phyloP scores from a whole-genome alignment of 2,329 filamentous ascomycete species.

The Epichloe sp. region DNA sequence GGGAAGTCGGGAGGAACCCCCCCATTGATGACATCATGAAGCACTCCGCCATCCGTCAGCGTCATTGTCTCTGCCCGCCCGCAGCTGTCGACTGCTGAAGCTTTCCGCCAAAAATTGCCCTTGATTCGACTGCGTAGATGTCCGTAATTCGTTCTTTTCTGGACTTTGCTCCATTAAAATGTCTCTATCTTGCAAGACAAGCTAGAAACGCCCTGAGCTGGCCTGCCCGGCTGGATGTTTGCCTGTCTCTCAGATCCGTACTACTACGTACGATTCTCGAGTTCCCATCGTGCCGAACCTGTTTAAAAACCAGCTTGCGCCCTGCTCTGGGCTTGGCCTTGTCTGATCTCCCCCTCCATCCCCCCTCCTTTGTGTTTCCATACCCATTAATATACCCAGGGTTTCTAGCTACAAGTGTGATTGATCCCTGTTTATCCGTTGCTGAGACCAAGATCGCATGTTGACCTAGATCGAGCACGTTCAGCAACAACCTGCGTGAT shows the following conservation, averaged over 20 bases:
- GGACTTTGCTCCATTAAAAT: not conserved
- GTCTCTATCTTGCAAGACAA: not conserved
- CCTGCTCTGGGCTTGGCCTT: not conserved
- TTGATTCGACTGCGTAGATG: too few relatives aligned
- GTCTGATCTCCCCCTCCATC: not conserved
- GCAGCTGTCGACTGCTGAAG: not conserved
- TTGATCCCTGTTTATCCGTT: not conserved
- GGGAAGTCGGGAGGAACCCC: too few relatives aligned
- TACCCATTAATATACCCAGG: not conserved
- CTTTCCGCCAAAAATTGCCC: not conserved
- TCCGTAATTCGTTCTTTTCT: not conserved
- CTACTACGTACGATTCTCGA: not conserved
- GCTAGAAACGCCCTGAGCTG: not conserved
- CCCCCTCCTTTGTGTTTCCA: not conserved
- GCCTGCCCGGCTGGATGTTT: not conserved
- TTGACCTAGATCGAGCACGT: not conserved
- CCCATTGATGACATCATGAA: slow-evolving; percentile 22
- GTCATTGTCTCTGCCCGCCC: not conserved
- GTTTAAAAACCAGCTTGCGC: slow-evolving; percentile 4
- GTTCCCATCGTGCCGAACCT: not conserved
- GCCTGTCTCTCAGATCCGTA: not conserved
- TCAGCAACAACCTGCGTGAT: not conserved
- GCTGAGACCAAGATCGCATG: not conserved
- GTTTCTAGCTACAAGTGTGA: not conserved
- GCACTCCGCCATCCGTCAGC: slow-evolving; percentile 15